Evolutionary conservation across 306 rosid species (phyloP), one percentile per base, ranked within the genome.

Genomic region (Cucurbita ficifolia): DNA sequence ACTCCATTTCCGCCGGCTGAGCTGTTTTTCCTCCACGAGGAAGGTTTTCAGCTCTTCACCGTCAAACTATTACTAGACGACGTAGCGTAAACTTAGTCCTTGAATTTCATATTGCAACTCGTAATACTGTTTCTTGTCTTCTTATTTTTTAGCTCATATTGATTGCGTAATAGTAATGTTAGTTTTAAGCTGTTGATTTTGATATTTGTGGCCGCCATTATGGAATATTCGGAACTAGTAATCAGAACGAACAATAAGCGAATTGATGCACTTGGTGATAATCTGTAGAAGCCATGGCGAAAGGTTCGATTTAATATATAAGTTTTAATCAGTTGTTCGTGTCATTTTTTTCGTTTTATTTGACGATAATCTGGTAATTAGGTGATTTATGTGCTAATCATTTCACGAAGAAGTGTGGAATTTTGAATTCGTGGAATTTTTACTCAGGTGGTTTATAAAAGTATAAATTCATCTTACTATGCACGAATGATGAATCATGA

Each of bases 231-330:
- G 53, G 85, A 88, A 74, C 94, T 87, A 12, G 60, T 77, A 57
- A 76, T 88, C 79, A 86, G 97, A 81, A 82, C 79, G 2, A 90
- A 68, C 76, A 87, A 88, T 84, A 87, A 82, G 84, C 84, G 90
- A 57, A 64, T 94, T 7, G 83, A 55, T 5, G 72, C 81, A 11
- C 89, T 90, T 51, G 92, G 87, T 75, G 92, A 85, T 82, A 84
- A 80, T 81, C 62, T 84, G 73, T 85, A 84, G 86, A 94, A 80
- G 75, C 72, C 88, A 67, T 83, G 18, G 78, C 50, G 88, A 87
- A 76, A 89, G 87, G 92, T 90, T 94, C 77, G 92, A 87, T 49
- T 77, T 94, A 39, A 89, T 90, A 97, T 89, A 86, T 83, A 87
- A 77, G 92, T 90, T 76, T 64, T 43, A 5, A 8, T 45, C 6